Evolutionary conservation across 1,139 yeast genomes (phyloP).

Genomic region (Pichia sp.): DNA sequence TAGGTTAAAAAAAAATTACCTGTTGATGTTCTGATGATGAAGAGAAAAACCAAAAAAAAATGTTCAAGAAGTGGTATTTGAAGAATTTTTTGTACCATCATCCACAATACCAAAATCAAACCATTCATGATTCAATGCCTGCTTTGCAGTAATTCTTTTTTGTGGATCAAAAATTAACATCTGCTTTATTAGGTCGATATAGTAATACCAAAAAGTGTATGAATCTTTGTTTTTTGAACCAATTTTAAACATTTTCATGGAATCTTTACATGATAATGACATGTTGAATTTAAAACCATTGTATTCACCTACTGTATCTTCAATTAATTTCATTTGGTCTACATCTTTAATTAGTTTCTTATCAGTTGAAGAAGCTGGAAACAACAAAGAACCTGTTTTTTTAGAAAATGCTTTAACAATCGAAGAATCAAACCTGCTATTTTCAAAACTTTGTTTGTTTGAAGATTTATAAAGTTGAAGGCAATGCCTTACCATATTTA

Average conservation of each 20-base stretch:
- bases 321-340: slow-evolving; percentile 44
- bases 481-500: slow-evolving; percentile 27
- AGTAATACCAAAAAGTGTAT: slow-evolving; percentile 71
- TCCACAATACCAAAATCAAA: slow-evolving; percentile 69
- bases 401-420: slow-evolving; percentile 27
- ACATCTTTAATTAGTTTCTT: slow-evolving; percentile 49
- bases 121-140: slow-evolving; percentile 74
- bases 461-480: slow-evolving; percentile 21
- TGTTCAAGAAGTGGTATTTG: neutral
- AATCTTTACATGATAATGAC: slow-evolving; percentile 29
- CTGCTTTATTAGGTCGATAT: slow-evolving; percentile 57
- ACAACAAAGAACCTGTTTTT: slow-evolving; percentile 25
- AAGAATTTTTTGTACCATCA: slow-evolving; percentile 42
- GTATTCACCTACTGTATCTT: slow-evolving; percentile 35
- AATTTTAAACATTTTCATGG: slow-evolving; percentile 19
- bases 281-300: slow-evolving; percentile 30
- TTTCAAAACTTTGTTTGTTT: slow-evolving; percentile 9
- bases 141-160: slow-evolving; percentile 57
- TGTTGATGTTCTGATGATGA: neutral
- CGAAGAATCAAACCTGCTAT: slow-evolving; percentile 19
- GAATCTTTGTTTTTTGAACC: slow-evolving; percentile 33
- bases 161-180: slow-evolving; percentile 60
- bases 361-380: slow-evolving; percentile 32
- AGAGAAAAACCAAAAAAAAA: neutral
- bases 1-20: neutral